phyloP scores from a whole-genome alignment of 2,329 filamentous ascomycete species.

The Xylariales sp. region DNA sequence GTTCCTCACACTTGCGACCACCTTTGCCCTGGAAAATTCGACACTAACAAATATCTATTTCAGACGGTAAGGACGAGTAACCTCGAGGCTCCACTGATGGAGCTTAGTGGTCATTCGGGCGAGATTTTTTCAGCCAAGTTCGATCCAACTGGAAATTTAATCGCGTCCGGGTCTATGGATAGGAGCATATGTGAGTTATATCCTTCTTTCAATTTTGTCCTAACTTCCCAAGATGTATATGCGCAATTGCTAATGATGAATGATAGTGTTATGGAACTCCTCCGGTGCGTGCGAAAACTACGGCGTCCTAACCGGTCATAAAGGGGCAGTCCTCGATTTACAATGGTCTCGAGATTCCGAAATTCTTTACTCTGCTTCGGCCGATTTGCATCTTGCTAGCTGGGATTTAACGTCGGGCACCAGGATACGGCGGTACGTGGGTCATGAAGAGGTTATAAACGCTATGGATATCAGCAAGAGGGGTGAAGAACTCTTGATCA shows the following conservation, averaged over 20 bases:
- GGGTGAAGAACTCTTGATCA: conserved; percentile 90
- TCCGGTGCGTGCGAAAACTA: conserved; percentile 96
- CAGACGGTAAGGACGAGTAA: conserved; percentile 84
- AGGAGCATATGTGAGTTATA: conserved; percentile 80
- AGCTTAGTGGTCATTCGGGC: conserved; percentile 82
- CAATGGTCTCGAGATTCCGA: conserved; percentile 97
- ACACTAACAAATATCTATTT: conserved; percentile 18
- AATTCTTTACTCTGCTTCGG: conserved; percentile 90
- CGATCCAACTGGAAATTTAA: conserved; percentile 85
- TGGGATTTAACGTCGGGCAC: conserved; percentile 96
- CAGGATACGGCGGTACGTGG: conserved; percentile 89
- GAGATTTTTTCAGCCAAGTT: conserved; percentile 94
- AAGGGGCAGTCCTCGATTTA: conserved; percentile 88
- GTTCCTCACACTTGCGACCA: conserved; percentile 42
- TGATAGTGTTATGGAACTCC: conserved; percentile 88
- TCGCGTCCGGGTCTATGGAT: conserved; percentile 97
- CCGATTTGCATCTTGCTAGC: conserved; percentile 91
- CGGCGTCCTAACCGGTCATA: conserved; percentile 87
- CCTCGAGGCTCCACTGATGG: conserved; percentile 92
- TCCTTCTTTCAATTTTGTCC: not conserved
- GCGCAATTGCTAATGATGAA: conserved; percentile 8
- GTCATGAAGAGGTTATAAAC: conserved; percentile 97
- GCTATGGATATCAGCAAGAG: conserved; percentile 87
- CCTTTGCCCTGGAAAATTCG: not conserved
- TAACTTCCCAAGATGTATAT: not conserved